Base-by-base conservation (phyloP, 2,329 filamentous ascomycete genomes). In the Exophiala oligosperma region DNA sequence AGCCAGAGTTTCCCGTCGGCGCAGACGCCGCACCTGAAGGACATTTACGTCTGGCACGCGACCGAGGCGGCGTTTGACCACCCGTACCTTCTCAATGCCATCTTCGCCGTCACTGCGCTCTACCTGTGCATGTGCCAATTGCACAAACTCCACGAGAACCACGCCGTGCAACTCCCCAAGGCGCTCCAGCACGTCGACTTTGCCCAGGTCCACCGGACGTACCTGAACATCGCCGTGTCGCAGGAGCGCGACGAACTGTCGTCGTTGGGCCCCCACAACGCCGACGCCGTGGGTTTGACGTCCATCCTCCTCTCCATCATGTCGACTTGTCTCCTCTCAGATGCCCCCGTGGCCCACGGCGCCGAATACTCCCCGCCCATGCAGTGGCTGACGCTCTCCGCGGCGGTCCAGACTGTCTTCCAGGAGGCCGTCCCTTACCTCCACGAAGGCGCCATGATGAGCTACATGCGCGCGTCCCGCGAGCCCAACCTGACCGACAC, bases 311-410 rank as follows among this genome's bases (percentile, higher is more conserved):
- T 70, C 46, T 64, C 65, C 26, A 63, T 71, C 49, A 68, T 67
- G 29, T 64, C 70, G 3, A 56, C 32, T 11, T 59, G 52, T 23
- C 47, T 56, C 1, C 66, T 71, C 26, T 66, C 65, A 2, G 65
- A 67, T 48, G 60, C 71, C 1, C 66, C 68, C 40, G 65, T 70
- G 46, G 66, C 68, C 3, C 55, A 35, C 28, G 40, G 68, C 12
- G 58, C 62, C 14, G 67, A 63, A 9, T 73, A 72, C 54, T 57
- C 59, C 1, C 69, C 69, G 9, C 71, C 71, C 2, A 63, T 69
- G 7, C 66, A 71, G 38, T 72, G 70, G 70, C 55, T 73, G 9
- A 66, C 67, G n/a, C 63, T 72, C 48, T 67, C 68, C 3, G 58
- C 62, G 47, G 68, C 68, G 9, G 63, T 66, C 17, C 65, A 61